These are phyloP conservation scores for Coemansia sp. DNA, from an alignment of 192 early-diverging fungal species.

Conservation along the genomic window DNA sequence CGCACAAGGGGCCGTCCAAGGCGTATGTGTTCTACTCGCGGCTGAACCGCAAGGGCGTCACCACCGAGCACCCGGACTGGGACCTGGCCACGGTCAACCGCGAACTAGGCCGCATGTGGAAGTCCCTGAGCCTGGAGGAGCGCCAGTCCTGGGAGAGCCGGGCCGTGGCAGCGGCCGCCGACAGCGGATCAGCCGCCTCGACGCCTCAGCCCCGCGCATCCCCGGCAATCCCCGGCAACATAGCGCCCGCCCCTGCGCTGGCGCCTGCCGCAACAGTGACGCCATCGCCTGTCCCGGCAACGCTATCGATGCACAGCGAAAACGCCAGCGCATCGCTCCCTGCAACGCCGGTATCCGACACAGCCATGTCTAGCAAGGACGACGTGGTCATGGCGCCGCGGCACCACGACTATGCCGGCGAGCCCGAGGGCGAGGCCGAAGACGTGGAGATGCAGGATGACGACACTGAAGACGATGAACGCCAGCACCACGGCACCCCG, in stretches of 20 bases:
- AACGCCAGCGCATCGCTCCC: constrained; percentile 17
- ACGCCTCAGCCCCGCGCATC: constrained; percentile 17
- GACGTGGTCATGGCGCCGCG: background rate
- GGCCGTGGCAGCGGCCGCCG: constrained; percentile 11
- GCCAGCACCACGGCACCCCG: background rate
- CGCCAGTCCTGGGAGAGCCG: constrained; percentile 37
- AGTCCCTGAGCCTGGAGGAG: constrained; percentile 28
- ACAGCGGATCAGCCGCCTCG: constrained; percentile 6
- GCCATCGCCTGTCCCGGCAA: constrained; percentile 15
- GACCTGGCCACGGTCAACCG: constrained; percentile 45
- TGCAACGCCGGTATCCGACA: constrained; percentile 23
- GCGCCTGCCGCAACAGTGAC: constrained; percentile 2
- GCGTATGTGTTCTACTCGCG: constrained; percentile 46
- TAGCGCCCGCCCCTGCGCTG: background rate
- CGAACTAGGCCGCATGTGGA: constrained; percentile 49
- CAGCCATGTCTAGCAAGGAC: constrained; percentile 23
- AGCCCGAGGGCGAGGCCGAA: constrained; percentile 37
- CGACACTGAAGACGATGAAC: constrained; percentile 16
- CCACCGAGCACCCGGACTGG: constrained; percentile 34
- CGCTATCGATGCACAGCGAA: constrained; percentile 13
- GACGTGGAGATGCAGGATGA: constrained; percentile 48
- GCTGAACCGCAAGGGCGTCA: constrained; percentile 30
- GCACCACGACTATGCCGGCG: constrained; percentile 15
- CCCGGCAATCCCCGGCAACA: too few species aligned
- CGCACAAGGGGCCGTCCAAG: constrained; percentile 47